phyloP scores from a whole-genome alignment of 306 rosid genomes.

The Cicer chorassanicum region DNA sequence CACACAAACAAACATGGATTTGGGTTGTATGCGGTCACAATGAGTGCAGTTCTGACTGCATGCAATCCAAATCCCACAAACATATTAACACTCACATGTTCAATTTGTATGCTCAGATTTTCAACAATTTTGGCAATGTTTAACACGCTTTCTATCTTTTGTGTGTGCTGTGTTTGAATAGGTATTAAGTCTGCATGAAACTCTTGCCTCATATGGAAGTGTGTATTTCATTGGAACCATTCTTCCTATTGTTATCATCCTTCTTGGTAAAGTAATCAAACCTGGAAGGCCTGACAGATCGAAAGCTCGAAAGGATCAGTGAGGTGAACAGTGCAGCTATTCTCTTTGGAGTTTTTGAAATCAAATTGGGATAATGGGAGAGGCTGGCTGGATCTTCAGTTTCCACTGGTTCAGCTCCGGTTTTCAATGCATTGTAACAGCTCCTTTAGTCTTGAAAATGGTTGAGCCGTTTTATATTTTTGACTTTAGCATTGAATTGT shows the following conservation, averaged over 20 bases:
- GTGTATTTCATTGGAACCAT: conserved; percentile 81
- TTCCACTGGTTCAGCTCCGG: conserved; percentile 37
- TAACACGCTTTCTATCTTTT: conserved; percentile 42
- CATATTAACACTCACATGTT: neutral
- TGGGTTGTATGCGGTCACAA: no score
- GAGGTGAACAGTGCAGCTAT: conserved; percentile 45
- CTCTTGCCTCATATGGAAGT: conserved; percentile 81
- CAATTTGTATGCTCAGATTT: conserved; percentile 30
- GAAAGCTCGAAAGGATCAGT: conserved; percentile 74
- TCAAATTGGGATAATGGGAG: conserved; percentile 40
- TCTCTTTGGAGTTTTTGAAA: conserved; percentile 44
- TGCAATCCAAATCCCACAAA: neutral
- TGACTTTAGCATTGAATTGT: conserved; percentile 41
- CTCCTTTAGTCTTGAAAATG: conserved; percentile 39
- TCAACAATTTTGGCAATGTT: conserved; percentile 9
- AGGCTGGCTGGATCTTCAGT: conserved; percentile 36
- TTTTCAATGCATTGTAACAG: conserved; percentile 42
- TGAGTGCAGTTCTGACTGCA: no score
- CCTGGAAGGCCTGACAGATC: conserved; percentile 72
- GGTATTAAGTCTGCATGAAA: conserved; percentile 90
- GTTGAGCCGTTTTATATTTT: conserved; percentile 39
- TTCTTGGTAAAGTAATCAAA: conserved; percentile 71
- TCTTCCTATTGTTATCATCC: conserved; percentile 66
- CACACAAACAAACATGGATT: neutral
- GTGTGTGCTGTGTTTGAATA: conserved; percentile 47